Evolutionary conservation across 805 yeast genomes (phyloP).

Genomic region (Lachancea cidri): DNA sequence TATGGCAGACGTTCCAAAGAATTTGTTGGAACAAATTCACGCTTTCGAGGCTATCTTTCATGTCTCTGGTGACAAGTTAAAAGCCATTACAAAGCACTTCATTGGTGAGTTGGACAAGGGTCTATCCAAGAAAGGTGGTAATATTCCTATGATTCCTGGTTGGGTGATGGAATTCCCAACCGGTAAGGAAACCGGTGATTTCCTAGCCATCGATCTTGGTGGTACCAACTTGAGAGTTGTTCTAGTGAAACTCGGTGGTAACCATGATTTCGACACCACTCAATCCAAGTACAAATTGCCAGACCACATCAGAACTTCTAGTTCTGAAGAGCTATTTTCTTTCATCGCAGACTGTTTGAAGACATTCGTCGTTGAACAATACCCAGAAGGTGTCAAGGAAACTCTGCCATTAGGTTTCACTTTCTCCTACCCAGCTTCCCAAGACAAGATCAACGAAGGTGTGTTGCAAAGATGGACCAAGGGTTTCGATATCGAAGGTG

Average conservation of each 20-base stretch:
- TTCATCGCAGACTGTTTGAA: constrained; percentile 82
- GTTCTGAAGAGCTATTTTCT: constrained; percentile 69
- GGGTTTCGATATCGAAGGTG: constrained; percentile 90
- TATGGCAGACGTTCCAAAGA: constrained; percentile 61
- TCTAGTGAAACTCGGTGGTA: constrained; percentile 76
- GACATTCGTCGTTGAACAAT: constrained; percentile 58
- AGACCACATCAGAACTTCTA: constrained; percentile 68
- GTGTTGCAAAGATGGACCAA: constrained; percentile 94
- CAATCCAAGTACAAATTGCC: constrained; percentile 87
- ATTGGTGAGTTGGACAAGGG: constrained; percentile 78
- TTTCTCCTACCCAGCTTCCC: constrained; percentile 87
- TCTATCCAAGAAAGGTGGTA: constrained; percentile 66
- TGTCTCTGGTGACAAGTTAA: constrained; percentile 55
- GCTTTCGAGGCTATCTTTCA: constrained; percentile 57
- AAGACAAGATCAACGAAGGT: constrained; percentile 79
- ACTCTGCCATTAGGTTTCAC: constrained; percentile 87
- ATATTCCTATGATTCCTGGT: constrained; percentile 94
- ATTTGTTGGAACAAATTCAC: constrained; percentile 52
- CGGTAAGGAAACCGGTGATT: constrained; percentile 86
- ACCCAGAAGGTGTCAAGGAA: constrained; percentile 60
- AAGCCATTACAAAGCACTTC: constrained; percentile 68
- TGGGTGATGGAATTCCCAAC: constrained; percentile 95
- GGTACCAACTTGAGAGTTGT: constrained; percentile 96
- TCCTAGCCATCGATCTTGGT: constrained; percentile 91
- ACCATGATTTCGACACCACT: constrained; percentile 75